phyloP scores from a whole-genome alignment of 179 eudicot species.

The Spergularia azorica region DNA sequence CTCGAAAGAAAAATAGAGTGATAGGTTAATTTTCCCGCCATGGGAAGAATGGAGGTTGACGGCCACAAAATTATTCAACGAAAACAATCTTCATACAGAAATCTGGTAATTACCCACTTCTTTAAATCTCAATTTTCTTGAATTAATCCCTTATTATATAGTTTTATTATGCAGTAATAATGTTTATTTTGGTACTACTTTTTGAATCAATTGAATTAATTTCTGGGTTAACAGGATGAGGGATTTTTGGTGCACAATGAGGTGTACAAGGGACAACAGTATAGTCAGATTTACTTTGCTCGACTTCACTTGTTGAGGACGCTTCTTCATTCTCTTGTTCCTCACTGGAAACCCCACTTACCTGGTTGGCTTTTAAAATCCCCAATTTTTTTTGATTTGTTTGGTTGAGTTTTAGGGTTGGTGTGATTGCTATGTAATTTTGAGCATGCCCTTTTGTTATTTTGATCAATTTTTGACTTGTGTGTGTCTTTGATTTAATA shows the following conservation, averaged over 20 bases:
- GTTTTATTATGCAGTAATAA: background rate
- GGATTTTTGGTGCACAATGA: conserved; percentile 64
- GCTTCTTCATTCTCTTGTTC: conserved; percentile 77
- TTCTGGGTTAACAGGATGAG: conserved; percentile 53
- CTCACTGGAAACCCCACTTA: conserved; percentile 79
- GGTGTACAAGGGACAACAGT: conserved; percentile 86
- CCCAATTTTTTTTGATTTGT: background rate
- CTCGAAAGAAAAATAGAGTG: background rate
- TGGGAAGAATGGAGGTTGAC: conserved; percentile 62
- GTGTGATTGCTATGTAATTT: background rate
- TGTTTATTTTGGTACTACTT: background rate
- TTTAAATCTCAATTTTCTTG: background rate
- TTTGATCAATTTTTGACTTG: conserved; percentile 8
- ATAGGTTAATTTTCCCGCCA: conserved; percentile 39
- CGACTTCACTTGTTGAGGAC: conserved; percentile 80
- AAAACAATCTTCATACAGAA: conserved; percentile 56
- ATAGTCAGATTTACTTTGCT: conserved; percentile 90
- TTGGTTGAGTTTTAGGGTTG: background rate
- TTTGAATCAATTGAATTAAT: background rate
- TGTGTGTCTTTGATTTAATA: conserved; percentile 15
- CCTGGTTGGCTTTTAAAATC: conserved; percentile 48
- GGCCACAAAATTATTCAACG: conserved; percentile 45
- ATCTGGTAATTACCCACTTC: conserved; percentile 44
- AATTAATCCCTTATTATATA: background rate
- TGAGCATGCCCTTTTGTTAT: background rate